Conservation (phyloP, 1,284 basidiomycete species). For the Wolfiporia cocos region DNA sequence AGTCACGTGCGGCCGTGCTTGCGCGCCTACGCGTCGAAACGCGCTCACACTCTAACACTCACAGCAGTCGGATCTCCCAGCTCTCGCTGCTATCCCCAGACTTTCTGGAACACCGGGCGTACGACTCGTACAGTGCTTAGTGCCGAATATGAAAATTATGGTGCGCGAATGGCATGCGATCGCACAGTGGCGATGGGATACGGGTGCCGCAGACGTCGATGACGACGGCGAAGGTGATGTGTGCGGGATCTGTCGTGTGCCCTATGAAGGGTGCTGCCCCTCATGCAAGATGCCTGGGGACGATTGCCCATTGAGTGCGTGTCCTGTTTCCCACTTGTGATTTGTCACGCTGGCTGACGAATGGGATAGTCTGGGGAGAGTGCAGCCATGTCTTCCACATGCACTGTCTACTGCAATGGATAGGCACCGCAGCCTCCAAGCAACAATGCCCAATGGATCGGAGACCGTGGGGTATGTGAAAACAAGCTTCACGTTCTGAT, state of each 20-base stretch:
- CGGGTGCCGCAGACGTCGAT: conserved; percentile 34
- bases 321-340: not conserved
- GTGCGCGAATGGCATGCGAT: conserved; percentile 83
- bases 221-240: conserved; percentile 60
- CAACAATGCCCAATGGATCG: conserved; percentile 94
- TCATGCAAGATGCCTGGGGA: conserved; percentile 95
- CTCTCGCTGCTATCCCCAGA: too few species aligned
- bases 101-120: too few species aligned
- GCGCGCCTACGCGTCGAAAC: too few species aligned
- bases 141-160: conserved; percentile 79
- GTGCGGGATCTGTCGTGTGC: conserved; percentile 90
- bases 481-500: not conserved
- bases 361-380: conserved; percentile 83
- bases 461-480: conserved; percentile 77
- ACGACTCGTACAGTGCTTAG: too few species aligned
- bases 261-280: conserved; percentile 91
- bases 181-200: conserved; percentile 86
- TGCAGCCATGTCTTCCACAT: conserved; percentile 94
- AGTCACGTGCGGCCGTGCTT: too few species aligned
- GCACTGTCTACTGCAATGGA: conserved; percentile 95
- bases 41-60: too few species aligned
- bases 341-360: not conserved
- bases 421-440: conserved; percentile 80
- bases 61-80: too few species aligned
- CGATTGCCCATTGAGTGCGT: conserved; percentile 89